Base-by-base conservation (phyloP, 78 protist species). In the Tieghemostelium lacteum region DNA sequence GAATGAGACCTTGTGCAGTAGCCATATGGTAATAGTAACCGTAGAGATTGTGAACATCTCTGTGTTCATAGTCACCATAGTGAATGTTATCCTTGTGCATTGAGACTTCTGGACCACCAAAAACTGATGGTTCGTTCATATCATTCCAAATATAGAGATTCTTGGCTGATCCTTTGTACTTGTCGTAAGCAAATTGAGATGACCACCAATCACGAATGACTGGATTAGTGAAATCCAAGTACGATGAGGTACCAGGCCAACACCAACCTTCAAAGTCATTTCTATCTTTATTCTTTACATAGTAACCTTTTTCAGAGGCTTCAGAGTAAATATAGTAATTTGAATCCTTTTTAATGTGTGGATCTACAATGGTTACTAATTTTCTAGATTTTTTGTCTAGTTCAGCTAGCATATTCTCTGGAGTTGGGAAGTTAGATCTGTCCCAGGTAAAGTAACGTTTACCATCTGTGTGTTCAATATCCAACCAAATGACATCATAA, bases 61-160 rank as follows among this genome's bases (percentile, higher is more conserved):
- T 75, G 77, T 99, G 99, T 70, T 97, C 98, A 28, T 52, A 89
- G 0, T 65, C 66, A 20, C 86, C 89, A 52, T 64, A 37, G 66
- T 97, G 98, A 22, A 89, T 58, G 6, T 95, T 96, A 64, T 97
- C 98, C 92, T 94, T 96, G 86, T 94, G 96, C 98, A 98, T 97
- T 19, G 99, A 95, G 24, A 96, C 93, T 67, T 99, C 99, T 8
- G 98, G 99, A 14, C 99, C 99, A 74, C 88, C 95, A 93, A 98
- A 99, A 0, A 99, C 99, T 0, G 98, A 95, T 42, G 99, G 99
- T 73, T 97, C 99, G 78, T 99, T 99, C 99, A 99, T 99, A 89
- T 99, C 99, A 52, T 98, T 99, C 99, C 99, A 99, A 52, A 71
- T 88, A 95, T 93, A 97, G 26, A 98, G 74, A 54, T 6, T 57